Conservation (phyloP, 805 yeast genomes). For the Jamesozyma piceae region DNA sequence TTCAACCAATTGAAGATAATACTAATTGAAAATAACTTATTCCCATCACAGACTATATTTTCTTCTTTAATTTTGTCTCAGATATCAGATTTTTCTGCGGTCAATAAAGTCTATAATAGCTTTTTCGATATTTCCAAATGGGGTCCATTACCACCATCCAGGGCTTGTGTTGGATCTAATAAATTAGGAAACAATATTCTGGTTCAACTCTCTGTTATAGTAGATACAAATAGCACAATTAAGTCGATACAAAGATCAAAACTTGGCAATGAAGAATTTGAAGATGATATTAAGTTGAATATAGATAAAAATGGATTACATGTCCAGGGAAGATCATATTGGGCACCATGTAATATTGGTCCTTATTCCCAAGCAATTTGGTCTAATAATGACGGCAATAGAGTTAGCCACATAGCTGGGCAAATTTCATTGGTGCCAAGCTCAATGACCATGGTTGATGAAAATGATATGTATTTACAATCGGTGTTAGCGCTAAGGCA, state of each 20-base stretch:
- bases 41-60: conserved; percentile 44
- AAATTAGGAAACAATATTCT: conserved; percentile 27
- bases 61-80: conserved; percentile 51
- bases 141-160: conserved; percentile 71
- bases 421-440: conserved; percentile 82
- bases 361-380: conserved; percentile 84
- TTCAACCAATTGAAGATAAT: conserved; percentile 36
- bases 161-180: conserved; percentile 68
- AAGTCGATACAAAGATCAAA: neutral
- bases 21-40: conserved; percentile 27
- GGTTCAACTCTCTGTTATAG: conserved; percentile 52
- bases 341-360: conserved; percentile 98
- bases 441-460: conserved; percentile 43
- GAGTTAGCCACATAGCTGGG: conserved; percentile 64
- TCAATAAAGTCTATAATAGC: conserved; percentile 52
- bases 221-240: conserved; percentile 21
- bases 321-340: conserved; percentile 85
- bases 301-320: conserved; percentile 60
- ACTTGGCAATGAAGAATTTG: neutral
- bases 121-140: conserved; percentile 36
- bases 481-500: conserved; percentile 63
- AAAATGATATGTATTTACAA: conserved; percentile 28
- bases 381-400: conserved; percentile 36
- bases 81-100: conserved; percentile 53
- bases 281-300: conserved; percentile 6